These are phyloP conservation scores for Paraphaeosphaeria sporulosa DNA, from an alignment of 2,329 filamentous ascomycete species.

Conservation along the genomic window DNA sequence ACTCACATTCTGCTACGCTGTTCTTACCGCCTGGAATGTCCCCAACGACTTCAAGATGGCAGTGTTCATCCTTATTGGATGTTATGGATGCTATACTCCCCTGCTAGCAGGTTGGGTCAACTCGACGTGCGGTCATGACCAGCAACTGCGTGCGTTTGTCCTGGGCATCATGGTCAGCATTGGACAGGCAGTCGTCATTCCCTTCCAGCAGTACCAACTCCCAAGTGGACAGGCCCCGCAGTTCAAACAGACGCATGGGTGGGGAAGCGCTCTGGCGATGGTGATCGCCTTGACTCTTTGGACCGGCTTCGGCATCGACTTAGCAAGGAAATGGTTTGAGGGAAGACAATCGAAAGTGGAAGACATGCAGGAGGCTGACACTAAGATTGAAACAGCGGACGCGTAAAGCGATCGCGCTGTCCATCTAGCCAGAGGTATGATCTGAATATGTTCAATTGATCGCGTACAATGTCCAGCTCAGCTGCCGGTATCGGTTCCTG, in stretches of 20 bases:
- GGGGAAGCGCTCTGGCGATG: slow-evolving; percentile 17
- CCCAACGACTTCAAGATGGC: slow-evolving; percentile 50
- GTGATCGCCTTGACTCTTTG: slow-evolving; percentile 20
- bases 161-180: slow-evolving; percentile 32
- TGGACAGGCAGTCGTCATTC: slow-evolving; percentile 16
- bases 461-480: too few species aligned
- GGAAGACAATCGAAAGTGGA: neutral
- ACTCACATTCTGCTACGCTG: slow-evolving; percentile 47
- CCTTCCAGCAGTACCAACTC: slow-evolving; percentile 21
- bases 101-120: slow-evolving; percentile 54
- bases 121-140: slow-evolving; percentile 52
- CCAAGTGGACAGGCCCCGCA: slow-evolving; percentile 17
- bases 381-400: neutral
- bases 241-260: slow-evolving; percentile 16
- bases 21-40: slow-evolving; percentile 51
- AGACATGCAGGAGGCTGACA: neutral
- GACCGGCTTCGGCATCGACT: slow-evolving; percentile 15
- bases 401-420: neutral
- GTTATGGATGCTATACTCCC: slow-evolving; percentile 54
- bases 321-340: neutral
- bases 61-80: slow-evolving; percentile 51
- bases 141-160: slow-evolving; percentile 54
- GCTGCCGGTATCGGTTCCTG: too few species aligned
- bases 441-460: too few species aligned
- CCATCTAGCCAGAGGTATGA: neutral